phyloP scores from a whole-genome alignment of 2,329 filamentous ascomycete genomes.

The Phialocephala sp. region DNA sequence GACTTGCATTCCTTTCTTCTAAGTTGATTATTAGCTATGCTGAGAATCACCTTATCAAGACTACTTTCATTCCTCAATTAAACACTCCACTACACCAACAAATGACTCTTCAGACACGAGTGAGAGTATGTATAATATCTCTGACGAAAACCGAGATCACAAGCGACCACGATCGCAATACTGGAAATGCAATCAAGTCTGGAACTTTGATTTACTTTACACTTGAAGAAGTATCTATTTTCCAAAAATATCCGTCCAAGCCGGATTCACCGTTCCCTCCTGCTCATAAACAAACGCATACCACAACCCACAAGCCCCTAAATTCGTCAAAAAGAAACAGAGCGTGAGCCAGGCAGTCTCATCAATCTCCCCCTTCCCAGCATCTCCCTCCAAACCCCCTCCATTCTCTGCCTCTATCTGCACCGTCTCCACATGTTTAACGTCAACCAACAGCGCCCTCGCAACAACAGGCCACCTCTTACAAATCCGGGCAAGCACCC shows the following conservation, averaged over 20 bases:
- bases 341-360: background rate
- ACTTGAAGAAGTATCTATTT: background rate
- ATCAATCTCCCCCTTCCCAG: background rate
- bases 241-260: slow-evolving; percentile 27
- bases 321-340: slow-evolving; percentile 18
- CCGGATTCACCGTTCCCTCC: slow-evolving; percentile 14
- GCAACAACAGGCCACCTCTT: background rate
- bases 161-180: too few relatives aligned
- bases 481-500: background rate
- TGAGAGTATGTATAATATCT: too few relatives aligned
- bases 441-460: background rate
- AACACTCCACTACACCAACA: too few relatives aligned
- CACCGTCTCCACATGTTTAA: background rate
- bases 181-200: background rate
- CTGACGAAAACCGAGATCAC: too few relatives aligned
- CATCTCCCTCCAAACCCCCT: background rate
- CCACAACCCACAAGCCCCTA: slow-evolving; percentile 19
- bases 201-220: too few relatives aligned
- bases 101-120: too few relatives aligned
- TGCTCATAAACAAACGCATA: slow-evolving; percentile 23
- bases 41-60: too few relatives aligned
- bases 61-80: too few relatives aligned
- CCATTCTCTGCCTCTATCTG: background rate
- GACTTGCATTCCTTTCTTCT: too few relatives aligned
- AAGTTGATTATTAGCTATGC: too few relatives aligned